Evolutionary conservation across 208 protist genomes (phyloP).

Genomic region (Zelonia costaricensis): DNA sequence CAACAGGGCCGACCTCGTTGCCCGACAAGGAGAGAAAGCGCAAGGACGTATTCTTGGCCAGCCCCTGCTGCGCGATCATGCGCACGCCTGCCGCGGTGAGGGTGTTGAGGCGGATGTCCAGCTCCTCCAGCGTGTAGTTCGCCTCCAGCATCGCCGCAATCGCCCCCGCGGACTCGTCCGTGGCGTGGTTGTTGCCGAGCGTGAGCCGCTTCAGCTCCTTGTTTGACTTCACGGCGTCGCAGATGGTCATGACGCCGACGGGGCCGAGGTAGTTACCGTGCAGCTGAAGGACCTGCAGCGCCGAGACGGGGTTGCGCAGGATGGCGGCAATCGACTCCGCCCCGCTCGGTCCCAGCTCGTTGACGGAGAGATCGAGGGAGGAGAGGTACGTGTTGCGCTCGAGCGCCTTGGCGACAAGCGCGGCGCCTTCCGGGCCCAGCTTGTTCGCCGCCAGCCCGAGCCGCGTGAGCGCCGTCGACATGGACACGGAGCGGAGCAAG

Average conservation of each 20-base stretch:
- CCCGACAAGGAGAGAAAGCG: conserved; percentile 56
- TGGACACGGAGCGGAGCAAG: conserved; percentile 72
- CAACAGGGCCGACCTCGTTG: conserved; percentile 73
- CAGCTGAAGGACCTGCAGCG: conserved; percentile 56
- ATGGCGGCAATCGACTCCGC: conserved; percentile 63
- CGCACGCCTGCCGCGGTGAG: conserved; percentile 55
- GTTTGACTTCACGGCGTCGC: conserved; percentile 58
- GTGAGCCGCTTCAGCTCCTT: conserved; percentile 57
- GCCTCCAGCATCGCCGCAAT: conserved; percentile 76
- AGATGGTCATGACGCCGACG: conserved; percentile 51
- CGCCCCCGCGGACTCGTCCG: conserved; percentile 44
- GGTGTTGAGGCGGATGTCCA: conserved; percentile 83
- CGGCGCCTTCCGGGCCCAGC: conserved; percentile 77
- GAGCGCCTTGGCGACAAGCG: conserved; percentile 56
- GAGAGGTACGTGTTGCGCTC: conserved; percentile 86
- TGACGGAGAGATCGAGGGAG: conserved; percentile 84
- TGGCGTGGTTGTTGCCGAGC: conserved; percentile 85
- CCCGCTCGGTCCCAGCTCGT: conserved; percentile 79
- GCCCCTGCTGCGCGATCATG: conserved; percentile 54
- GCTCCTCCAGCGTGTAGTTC: conserved; percentile 68
- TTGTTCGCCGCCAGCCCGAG: conserved; percentile 77
- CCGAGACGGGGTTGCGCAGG: conserved; percentile 46
- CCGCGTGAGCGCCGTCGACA: conserved; percentile 63
- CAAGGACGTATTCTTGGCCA: conserved; percentile 71
- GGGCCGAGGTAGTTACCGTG: conserved; percentile 81